Base-by-base conservation (phyloP, 768 basidiomycete species). In the Hericium coralloides region DNA sequence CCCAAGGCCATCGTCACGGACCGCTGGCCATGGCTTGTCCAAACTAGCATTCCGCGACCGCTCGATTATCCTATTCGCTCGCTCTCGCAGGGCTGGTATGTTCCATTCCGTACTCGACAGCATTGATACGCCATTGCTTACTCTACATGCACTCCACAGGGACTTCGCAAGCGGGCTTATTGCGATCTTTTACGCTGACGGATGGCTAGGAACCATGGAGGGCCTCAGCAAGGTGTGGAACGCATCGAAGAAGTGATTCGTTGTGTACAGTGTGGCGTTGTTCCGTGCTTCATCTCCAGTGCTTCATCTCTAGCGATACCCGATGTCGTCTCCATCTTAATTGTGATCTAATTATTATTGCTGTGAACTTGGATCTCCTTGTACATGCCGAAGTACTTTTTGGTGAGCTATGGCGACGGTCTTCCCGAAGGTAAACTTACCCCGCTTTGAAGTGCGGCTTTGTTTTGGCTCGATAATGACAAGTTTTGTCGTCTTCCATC, bases 31-130 rank as follows among this genome's bases (percentile, higher is more conserved):
- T 83, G 84, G 37, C 67, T 86, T 47, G 76, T 95, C 45, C 85
- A 92, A 67, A 99, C 97, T 0, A 73, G 69, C 12, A 97, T 99
- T 59, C 97, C 97, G 0, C 78, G 79, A 48, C 84, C 85, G 1
- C 73, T 99, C 31, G 92, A 94, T 66, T 95, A 94, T 69, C 93
- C 92, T 23, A 72, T 94, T 53, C 82, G 82, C 20, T 92, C 89
- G 41, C 66, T 90, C 50, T 73, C 72, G 38, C 74, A 78, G 64
- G 89, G 88, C 73, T 92, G 90, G 91, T 92, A 64, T 37, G 86
- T 72, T 53, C 22, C 25, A 17, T 58, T 43, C 17, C 58, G 47
- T 55, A 55, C 14, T 53, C 23, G 31, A 20, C 18, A 12, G 43
- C 18, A 15, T 37, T 26, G 47, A 65, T 53, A 23, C 43, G 23